Evolutionary conservation across 257 asterid species (phyloP).

Genomic region (Datura wrightii): DNA sequence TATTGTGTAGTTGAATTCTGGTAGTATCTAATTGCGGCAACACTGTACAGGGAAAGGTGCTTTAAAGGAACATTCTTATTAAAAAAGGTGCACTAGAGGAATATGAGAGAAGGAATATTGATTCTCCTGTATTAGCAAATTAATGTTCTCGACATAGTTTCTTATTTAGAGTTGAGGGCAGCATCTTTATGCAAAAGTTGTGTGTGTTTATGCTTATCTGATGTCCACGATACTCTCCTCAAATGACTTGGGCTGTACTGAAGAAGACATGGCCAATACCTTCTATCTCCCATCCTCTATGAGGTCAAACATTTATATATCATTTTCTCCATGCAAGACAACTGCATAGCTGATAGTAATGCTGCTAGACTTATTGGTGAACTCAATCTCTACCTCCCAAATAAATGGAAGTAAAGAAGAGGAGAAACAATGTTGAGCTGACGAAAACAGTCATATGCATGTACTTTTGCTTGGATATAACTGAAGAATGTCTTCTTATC

Average conservation of each 20-base stretch:
- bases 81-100: neutral
- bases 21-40: neutral
- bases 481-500: neutral
- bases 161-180: neutral
- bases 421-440: neutral
- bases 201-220: constrained; percentile 14
- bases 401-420: neutral
- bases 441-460: neutral
- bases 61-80: neutral
- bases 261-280: neutral
- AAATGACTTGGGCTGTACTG: too few relatives aligned
- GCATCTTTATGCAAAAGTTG: neutral
- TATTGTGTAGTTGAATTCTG: neutral
- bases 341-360: neutral
- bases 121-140: neutral
- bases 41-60: neutral
- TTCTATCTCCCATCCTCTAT: neutral
- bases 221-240: neutral
- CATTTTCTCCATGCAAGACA: neutral
- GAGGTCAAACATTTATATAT: neutral
- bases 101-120: neutral
- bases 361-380: neutral
- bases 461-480: neutral
- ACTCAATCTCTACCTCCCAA: constrained; percentile 17
- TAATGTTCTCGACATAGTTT: neutral